Evolutionary conservation across 2,329 filamentous ascomycete genomes (phyloP), one percentile per base, ranked within the genome.

Genomic region (Hyphodiscus sp.): DNA sequence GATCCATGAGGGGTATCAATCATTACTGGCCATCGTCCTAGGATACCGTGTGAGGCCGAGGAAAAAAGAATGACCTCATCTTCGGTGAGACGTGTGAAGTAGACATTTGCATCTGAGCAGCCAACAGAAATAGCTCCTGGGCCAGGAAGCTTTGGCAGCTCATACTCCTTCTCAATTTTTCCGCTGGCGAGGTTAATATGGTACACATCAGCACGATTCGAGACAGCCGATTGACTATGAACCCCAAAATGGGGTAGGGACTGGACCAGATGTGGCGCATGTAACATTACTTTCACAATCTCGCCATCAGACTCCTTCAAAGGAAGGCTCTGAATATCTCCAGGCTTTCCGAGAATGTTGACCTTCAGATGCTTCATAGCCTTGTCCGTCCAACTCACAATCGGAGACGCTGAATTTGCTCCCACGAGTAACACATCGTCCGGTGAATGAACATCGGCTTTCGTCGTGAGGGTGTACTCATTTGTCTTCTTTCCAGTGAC

Each of bases 181-280:
- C 77, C 80, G 55, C 77, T 85, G 71, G 85, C 85, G 49, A 89
- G 70, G 61, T 95, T 81, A 55, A 95, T 79, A 63, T 95, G 89
- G 66, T 86, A 96, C 29, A 97, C 86, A 57, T 95, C 87, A 2
- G 87, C 92, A 75, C 87, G 89, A 66, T 91, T 88, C 18, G 83
- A 83, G 2, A 74, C 74, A 38, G 76, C 76, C 0, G 89, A 89
- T 62, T 85, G 78, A 62, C 83, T 90, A 62, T 96, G 88, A 5
- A 96, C 87, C 30, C 96, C 74, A 73, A 96, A 95, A 72, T 95
- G 90, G 41, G 89, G 77, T 45, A 83, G 76, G 3, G 88, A 86
- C 65, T 87, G 86, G 29, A 82, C 72, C 52, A 86, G 76, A 59
- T 84, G 83, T 16, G 90, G 86, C 1, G 88, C 87, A 65, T 95